These are phyloP conservation scores for Wickerhamiella slavikovae DNA, from an alignment of 805 yeast genomes.

Conservation along the genomic window DNA sequence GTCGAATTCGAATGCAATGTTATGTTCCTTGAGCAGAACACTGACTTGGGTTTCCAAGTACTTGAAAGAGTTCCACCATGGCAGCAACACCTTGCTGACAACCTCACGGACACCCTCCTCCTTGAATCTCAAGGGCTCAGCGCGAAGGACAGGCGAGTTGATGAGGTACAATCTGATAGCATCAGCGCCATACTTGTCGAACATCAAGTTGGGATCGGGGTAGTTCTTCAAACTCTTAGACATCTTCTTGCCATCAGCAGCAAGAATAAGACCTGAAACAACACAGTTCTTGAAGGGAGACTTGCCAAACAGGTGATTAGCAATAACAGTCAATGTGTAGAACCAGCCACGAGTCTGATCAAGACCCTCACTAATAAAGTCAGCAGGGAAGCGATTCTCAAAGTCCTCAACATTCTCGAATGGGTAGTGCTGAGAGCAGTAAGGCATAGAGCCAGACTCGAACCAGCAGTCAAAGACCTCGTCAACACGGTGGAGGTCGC, in stretches of 20 bases:
- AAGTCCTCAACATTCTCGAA: constrained; percentile 66
- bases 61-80: constrained; percentile 97
- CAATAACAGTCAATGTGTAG: constrained; percentile 86
- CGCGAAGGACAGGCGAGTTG: constrained; percentile 92
- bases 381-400: constrained; percentile 72
- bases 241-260: constrained; percentile 98
- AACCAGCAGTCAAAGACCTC: constrained; percentile 99
- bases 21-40: constrained; percentile 55
- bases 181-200: constrained; percentile 90
- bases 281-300: constrained; percentile 92
- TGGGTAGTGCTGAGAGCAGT: constrained; percentile 91
- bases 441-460: constrained; percentile 98
- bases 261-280: constrained; percentile 90
- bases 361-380: constrained; percentile 94
- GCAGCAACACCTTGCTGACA: constrained; percentile 82
- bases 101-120: constrained; percentile 99
- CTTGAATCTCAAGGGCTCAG: constrained; percentile 89
- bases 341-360: constrained; percentile 99
- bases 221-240: constrained; percentile 94
- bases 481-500: constrained; percentile 70
- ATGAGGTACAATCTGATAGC: constrained; percentile 88
- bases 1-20: constrained; percentile 53
- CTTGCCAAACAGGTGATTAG: constrained; percentile 78
- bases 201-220: constrained; percentile 77
- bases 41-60: constrained; percentile 90